phyloP scores from a whole-genome alignment of 2,329 filamentous ascomycete genomes.

The Lizonia empirigonia region DNA sequence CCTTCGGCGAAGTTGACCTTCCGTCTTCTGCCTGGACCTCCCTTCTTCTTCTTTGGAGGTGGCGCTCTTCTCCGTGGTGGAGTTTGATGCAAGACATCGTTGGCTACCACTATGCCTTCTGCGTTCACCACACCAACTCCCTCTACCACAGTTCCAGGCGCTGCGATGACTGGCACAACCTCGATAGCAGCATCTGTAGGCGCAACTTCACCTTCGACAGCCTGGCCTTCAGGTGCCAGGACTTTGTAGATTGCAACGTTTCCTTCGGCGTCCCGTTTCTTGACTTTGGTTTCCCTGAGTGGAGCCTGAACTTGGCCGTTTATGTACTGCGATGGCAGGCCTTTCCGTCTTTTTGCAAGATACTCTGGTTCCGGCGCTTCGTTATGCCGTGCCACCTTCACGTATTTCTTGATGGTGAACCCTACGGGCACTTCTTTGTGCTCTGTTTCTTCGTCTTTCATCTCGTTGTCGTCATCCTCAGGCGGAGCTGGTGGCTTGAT shows the following conservation, averaged over 20 bases:
- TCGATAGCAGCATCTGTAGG: constrained; percentile 57
- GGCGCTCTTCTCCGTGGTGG: constrained; percentile 68
- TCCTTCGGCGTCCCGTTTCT: constrained; percentile 74
- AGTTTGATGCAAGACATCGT: constrained; percentile 53
- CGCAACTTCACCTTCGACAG: constrained; percentile 80
- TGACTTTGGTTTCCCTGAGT: constrained; percentile 81
- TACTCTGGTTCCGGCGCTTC: constrained; percentile 66
- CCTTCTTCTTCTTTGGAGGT: constrained; percentile 80
- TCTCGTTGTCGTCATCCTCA: constrained; percentile 66
- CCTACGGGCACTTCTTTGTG: constrained; percentile 54
- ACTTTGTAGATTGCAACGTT: constrained; percentile 86
- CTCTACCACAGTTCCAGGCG: constrained; percentile 66
- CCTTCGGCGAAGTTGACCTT: constrained; percentile 66
- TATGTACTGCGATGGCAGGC: constrained; percentile 56
- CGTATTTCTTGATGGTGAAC: constrained; percentile 65
- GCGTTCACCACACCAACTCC: constrained; percentile 64
- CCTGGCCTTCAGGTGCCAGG: constrained; percentile 77
- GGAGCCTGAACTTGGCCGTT: constrained; percentile 31
- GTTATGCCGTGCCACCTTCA: constrained; percentile 60
- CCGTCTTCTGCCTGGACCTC: constrained; percentile 79
- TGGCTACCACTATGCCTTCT: constrained; percentile 63
- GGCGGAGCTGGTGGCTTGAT: constrained; percentile 74
- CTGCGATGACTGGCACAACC: constrained; percentile 54
- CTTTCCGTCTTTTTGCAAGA: constrained; percentile 65
- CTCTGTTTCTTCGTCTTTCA: constrained; percentile 52